Base-by-base conservation (phyloP, 1,284 basidiomycete species). In the Sanghuangporus baumii region DNA sequence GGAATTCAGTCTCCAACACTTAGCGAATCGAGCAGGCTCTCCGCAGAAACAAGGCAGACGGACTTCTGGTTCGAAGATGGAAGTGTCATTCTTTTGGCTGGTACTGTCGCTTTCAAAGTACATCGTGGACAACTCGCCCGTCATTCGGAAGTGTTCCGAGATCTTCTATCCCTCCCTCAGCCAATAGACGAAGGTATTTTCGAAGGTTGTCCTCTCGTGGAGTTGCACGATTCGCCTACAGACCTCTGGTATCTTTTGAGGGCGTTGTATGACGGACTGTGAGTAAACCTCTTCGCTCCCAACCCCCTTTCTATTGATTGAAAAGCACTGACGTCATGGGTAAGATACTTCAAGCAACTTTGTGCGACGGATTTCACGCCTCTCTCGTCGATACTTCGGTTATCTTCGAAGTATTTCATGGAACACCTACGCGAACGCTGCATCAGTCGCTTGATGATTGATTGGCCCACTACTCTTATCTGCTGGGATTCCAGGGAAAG, bases 51-150 rank as follows among this genome's bases (percentile, higher is more conserved):
- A 18, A 23, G 55, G 46, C 62, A 59, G 51, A 47, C 85, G 0
- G 85, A 88, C 65, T 80, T 89, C 68, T 89, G 86, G 86, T 89
- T 90, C 70, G 67, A 74, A 0, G 88, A 90, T 68, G 88, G 88
- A 4, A 90, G 89, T 68, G 75, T 89, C 43, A 74, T 89, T 57
- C 78, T 90, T 60, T 71, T 87, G 54, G 78, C 82, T 0, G 80
- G 78, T 0, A 72, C 74, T 16, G 78, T 79, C 18, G 82, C 80
- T 0, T 90, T 90, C 78, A 89, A 86, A 66, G 84, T 90, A 2
- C 88, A 90, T 68, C 80, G 81, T 3, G 87, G 88, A 0, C 85
- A 88, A 67, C 79, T 90, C 31, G 79, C 80, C 62, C 80, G 88
- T 6, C 88, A 89, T 65, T 90, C 88, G 0, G 88, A 89, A 47